phyloP scores from a whole-genome alignment of 2,329 filamentous ascomycete species.

The Paracamarosporium sp. region DNA sequence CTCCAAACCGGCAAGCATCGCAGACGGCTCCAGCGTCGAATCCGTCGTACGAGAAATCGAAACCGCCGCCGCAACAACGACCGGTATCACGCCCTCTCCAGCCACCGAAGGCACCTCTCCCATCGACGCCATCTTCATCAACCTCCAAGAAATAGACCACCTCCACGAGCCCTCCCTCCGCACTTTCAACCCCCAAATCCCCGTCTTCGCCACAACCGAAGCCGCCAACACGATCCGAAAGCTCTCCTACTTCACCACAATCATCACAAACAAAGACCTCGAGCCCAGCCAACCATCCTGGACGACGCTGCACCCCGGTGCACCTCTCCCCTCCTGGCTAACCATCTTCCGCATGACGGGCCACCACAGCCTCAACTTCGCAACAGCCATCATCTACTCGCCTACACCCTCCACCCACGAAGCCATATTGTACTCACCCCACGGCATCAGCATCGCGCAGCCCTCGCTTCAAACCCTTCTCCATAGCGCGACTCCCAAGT shows the following conservation, averaged over 20 bases:
- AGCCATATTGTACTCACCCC: constrained; percentile 13
- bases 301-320: background rate
- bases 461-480: constrained; percentile 13
- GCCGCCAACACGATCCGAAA: background rate
- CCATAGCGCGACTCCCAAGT: background rate
- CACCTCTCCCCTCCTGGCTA: constrained; percentile 9
- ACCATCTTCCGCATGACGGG: constrained; percentile 11
- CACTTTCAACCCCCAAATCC: constrained; percentile 6
- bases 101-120: background rate
- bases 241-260: background rate
- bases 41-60: background rate
- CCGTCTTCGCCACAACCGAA: constrained; percentile 2
- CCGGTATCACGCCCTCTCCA: background rate
- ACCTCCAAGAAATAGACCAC: constrained; percentile 11
- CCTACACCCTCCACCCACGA: constrained; percentile 7
- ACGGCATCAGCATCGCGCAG: constrained; percentile 8
- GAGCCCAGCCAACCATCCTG: background rate
- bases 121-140: constrained; percentile 10
- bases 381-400: constrained; percentile 3
- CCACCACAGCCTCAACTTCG: constrained; percentile 15
- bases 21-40: background rate
- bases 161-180: constrained; percentile 8
- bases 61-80: background rate
- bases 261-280: background rate
- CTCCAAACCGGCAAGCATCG: background rate